Percentiles rank a stretch among this genome's conserved stretches.
Conservation (phyloP, 495 filamentous ascomycete species). For the Hapsidospora chrysogenum region DNA sequence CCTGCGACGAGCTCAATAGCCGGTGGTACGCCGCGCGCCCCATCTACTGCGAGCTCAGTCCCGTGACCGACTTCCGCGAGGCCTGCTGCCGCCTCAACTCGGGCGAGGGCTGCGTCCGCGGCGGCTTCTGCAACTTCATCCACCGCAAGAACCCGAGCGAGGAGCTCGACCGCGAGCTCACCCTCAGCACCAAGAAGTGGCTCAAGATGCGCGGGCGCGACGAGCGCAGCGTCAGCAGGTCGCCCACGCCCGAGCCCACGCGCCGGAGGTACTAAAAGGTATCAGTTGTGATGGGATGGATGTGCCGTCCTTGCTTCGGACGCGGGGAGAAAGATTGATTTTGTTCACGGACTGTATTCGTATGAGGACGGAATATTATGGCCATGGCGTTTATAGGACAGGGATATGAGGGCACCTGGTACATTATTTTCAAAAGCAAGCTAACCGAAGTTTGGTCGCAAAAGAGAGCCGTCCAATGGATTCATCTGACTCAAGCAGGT, state of each 20-base stretch:
- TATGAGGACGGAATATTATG: too few relatives aligned
- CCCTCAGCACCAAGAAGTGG: conserved; percentile 91
- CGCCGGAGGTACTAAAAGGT: conserved; percentile 43
- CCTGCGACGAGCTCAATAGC: conserved; percentile 84
- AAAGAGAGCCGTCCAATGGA: too few relatives aligned
- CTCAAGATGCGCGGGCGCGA: conserved; percentile 71
- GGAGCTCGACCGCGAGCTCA: conserved; percentile 78
- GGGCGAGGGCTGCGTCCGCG: conserved; percentile 88
- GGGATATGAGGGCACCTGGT: too few relatives aligned
- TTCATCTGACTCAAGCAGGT: too few relatives aligned
- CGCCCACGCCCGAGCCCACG: conserved; percentile 62
- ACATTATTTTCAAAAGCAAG: too few relatives aligned
- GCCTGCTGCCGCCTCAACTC: conserved; percentile 90
- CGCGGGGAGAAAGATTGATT: too few relatives aligned
- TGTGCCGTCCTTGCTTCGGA: too few relatives aligned
- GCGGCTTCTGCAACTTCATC: conserved; percentile 98
- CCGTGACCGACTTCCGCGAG: conserved; percentile 96
- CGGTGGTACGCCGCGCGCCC: conserved; percentile 96
- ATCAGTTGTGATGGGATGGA: too few relatives aligned
- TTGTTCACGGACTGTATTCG: too few relatives aligned
- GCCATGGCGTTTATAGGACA: too few relatives aligned
- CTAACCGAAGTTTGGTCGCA: too few relatives aligned
- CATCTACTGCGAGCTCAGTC: conserved; percentile 87
- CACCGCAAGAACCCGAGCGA: conserved; percentile 84
- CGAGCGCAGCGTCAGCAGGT: conserved; percentile 59